Evolutionary conservation across 176 grass and related monocot genomes (phyloP).

Genomic region (Microstegium vimineum): DNA sequence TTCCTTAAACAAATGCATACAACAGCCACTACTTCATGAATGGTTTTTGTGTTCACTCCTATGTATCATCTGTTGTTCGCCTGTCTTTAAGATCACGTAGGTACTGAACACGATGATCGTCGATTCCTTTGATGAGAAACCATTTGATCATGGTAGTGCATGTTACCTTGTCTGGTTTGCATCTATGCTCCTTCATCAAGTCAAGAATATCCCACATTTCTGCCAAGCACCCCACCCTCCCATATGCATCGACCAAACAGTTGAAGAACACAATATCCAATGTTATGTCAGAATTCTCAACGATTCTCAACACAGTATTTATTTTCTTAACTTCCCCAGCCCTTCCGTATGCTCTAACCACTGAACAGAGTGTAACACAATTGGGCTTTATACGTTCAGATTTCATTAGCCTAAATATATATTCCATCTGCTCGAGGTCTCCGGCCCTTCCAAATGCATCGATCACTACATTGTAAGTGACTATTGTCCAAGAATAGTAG

Average conservation of each 20-base stretch:
- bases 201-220: conserved; percentile 85
- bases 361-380: conserved; percentile 84
- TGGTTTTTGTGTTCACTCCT: conserved; percentile 9
- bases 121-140: conserved; percentile 78
- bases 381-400: conserved; percentile 93
- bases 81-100: conserved; percentile 58
- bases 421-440: conserved; percentile 88
- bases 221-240: conserved; percentile 71
- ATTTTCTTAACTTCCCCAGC: conserved; percentile 64
- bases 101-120: conserved; percentile 69
- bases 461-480: conserved; percentile 92
- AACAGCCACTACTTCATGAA: neutral
- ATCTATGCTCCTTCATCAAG: conserved; percentile 62
- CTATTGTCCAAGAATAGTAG: conserved; percentile 89
- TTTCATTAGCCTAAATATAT: conserved; percentile 95
- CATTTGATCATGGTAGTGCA: conserved; percentile 92
- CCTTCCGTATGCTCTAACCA: conserved; percentile 87
- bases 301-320: conserved; percentile 55
- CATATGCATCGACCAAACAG: conserved; percentile 94
- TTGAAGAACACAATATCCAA: conserved; percentile 91
- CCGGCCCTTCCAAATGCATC: conserved; percentile 86
- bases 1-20: neutral
- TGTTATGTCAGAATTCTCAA: conserved; percentile 81
- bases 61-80: conserved; percentile 15
- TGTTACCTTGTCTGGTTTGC: conserved; percentile 75